These are phyloP conservation scores for Ceratopteris richardii DNA, from an alignment of 75 land plant species.

Conservation along the genomic window DNA sequence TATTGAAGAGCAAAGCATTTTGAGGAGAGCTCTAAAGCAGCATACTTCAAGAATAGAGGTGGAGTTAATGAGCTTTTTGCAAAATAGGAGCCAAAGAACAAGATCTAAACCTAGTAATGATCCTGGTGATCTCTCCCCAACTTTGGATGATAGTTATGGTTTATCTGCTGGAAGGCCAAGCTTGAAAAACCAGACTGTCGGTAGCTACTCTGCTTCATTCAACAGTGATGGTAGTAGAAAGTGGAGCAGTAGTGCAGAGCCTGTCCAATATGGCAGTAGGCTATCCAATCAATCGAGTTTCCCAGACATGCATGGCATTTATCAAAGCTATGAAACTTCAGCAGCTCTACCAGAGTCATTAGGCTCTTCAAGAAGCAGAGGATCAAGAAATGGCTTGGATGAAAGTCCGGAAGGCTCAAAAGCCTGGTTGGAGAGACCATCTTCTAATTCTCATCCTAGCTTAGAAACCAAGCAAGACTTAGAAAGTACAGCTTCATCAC, in stretches of 20 bases:
- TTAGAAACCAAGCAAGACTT: slow-evolving; percentile 28
- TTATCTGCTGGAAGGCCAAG: slow-evolving; percentile 9
- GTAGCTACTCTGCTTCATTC: slow-evolving; percentile 69
- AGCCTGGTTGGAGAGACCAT: slow-evolving; percentile 29
- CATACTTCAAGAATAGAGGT: slow-evolving; percentile 98
- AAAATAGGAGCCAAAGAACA: slow-evolving; percentile 72
- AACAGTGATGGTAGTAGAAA: slow-evolving; percentile 68
- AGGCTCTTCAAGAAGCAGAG: slow-evolving; percentile 22
- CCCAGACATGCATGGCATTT: slow-evolving; percentile 37
- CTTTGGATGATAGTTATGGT: slow-evolving; percentile 13
- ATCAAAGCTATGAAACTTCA: slow-evolving; percentile 24
- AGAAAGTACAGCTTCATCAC: slow-evolving; percentile 31
- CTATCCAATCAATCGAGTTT: slow-evolving; percentile 22
- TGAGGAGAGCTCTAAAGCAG: slow-evolving; percentile 91
- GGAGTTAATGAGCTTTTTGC: slow-evolving; percentile 88
- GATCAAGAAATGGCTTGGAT: slow-evolving; percentile 12
- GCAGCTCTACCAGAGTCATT: slow-evolving; percentile 29
- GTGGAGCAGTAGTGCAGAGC: slow-evolving; percentile 58
- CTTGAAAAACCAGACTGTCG: slow-evolving; percentile 43
- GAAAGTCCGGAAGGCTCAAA: slow-evolving; percentile 19
- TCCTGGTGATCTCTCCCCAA: slow-evolving; percentile 38
- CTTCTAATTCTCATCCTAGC: slow-evolving; percentile 14
- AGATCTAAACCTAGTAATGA: slow-evolving; percentile 68
- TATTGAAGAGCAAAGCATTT: slow-evolving; percentile 87
- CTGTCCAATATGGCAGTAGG: slow-evolving; percentile 22